phyloP scores from a whole-genome alignment of 805 yeast genomes.

The Ogataea pignaliae region DNA sequence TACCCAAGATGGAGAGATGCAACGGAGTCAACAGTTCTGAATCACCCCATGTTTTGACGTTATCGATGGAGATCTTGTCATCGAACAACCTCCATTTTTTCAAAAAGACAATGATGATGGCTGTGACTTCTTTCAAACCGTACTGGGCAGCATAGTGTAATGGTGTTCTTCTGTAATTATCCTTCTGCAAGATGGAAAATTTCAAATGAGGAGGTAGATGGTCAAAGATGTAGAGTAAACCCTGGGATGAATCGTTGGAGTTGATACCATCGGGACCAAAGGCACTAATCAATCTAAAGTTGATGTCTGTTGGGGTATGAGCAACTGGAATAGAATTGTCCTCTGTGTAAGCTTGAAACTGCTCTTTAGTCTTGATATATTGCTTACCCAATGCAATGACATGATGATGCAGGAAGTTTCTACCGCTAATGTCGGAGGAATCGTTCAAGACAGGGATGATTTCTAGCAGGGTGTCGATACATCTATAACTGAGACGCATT shows the following conservation, averaged over 20 bases:
- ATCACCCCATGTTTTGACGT: constrained; percentile 61
- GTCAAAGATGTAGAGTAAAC: constrained; percentile 55
- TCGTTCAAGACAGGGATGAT: constrained; percentile 53
- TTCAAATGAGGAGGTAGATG: constrained; percentile 52
- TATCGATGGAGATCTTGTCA: constrained; percentile 49
- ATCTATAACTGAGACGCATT: constrained; percentile 44
- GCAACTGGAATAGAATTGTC: constrained; percentile 24
- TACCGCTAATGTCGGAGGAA: constrained; percentile 67
- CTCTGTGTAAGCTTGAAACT: constrained; percentile 9
- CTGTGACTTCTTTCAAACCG: constrained; percentile 66
- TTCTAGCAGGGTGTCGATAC: constrained; percentile 54
- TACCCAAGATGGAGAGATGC: constrained; percentile 77
- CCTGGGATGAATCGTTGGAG: constrained; percentile 53
- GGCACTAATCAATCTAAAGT: constrained; percentile 44
- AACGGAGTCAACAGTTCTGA: constrained; percentile 77
- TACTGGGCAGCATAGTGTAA: constrained; percentile 86
- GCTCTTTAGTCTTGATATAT: constrained; percentile 30
- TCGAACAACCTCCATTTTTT: constrained; percentile 58
- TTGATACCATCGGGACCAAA: constrained; percentile 62
- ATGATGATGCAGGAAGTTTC: constrained; percentile 83
- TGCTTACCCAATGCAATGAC: constrained; percentile 75
- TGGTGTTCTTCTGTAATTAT: constrained; percentile 77
- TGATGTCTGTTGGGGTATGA: constrained; percentile 46
- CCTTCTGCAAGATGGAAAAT: constrained; percentile 57
- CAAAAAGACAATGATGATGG: constrained; percentile 51